Evolutionary conservation across 495 filamentous ascomycete species (phyloP).

Genomic region (Neurospora sp.): DNA sequence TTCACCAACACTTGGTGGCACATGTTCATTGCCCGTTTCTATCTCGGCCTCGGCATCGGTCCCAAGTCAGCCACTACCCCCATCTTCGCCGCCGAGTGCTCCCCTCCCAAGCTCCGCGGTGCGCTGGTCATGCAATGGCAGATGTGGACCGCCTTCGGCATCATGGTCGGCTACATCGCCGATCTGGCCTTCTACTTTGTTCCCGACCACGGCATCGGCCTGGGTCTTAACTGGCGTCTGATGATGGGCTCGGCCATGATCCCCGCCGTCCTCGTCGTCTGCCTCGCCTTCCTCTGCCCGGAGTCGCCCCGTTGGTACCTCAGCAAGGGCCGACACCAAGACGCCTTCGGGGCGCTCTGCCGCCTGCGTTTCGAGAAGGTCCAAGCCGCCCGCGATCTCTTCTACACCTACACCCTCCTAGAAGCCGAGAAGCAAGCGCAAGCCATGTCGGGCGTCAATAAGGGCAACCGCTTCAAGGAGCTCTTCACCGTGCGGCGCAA

Average conservation of each 20-base stretch:
- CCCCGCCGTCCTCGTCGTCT: constrained; percentile 60
- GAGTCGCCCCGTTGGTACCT: constrained; percentile 71
- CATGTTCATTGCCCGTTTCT: constrained; percentile 62
- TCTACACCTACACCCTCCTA: constrained; percentile 67
- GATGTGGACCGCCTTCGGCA: constrained; percentile 79
- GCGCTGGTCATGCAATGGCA: constrained; percentile 67
- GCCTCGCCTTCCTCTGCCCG: constrained; percentile 61
- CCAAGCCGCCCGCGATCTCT: constrained; percentile 73
- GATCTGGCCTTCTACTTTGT: constrained; percentile 65
- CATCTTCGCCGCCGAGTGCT: constrained; percentile 64
- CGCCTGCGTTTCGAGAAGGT: constrained; percentile 58
- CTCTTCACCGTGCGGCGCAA: constrained; percentile 67
- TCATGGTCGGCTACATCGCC: constrained; percentile 65
- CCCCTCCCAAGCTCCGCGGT: constrained; percentile 62
- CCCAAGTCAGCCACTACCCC: constrained; percentile 74
- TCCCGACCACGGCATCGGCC: constrained; percentile 39
- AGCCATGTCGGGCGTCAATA: constrained; percentile 41
- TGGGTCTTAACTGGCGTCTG: constrained; percentile 67
- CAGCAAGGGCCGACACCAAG: constrained; percentile 51
- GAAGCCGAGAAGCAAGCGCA: constrained; percentile 50
- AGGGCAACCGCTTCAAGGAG: constrained; percentile 52
- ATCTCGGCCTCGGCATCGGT: constrained; percentile 67
- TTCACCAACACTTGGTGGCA: constrained; percentile 68
- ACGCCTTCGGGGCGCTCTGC: constrained; percentile 58
- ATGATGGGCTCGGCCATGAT: constrained; percentile 77